Evolutionary conservation across 2,329 filamentous ascomycete genomes (phyloP).

Genomic region (Coniochaeta prunicola): DNA sequence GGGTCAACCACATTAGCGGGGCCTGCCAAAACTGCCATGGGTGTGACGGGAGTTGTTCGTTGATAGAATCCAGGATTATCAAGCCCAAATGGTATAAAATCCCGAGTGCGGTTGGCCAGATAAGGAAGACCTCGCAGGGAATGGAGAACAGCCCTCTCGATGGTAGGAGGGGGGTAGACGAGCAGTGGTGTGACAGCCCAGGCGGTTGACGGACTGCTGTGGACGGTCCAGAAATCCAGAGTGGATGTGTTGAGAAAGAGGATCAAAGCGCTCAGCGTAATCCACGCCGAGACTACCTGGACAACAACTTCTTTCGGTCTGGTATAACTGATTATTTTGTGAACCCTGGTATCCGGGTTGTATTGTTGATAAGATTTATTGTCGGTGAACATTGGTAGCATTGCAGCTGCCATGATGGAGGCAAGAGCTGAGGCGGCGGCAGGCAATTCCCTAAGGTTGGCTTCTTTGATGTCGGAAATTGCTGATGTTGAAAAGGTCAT

Average conservation of each 20-base stretch:
- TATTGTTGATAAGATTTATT: not conserved
- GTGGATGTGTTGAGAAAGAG: not conserved
- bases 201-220: slow-evolving; percentile 1
- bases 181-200: not conserved
- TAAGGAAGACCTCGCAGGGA: slow-evolving; percentile 1
- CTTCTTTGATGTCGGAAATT: not conserved
- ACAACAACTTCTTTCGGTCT: too few relatives aligned
- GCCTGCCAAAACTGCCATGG: not conserved
- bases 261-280: not conserved
- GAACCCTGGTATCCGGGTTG: not conserved
- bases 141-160: not conserved
- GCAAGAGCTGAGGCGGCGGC: not conserved
- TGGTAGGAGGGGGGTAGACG: not conserved
- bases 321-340: too few relatives aligned
- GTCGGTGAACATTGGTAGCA: too few relatives aligned
- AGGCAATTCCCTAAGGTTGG: not conserved
- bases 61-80: not conserved
- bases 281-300: not conserved
- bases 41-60: not conserved
- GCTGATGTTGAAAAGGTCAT: not conserved
- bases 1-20: not conserved
- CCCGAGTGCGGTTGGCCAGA: not conserved
- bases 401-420: too few relatives aligned
- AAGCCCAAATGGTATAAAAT: not conserved
- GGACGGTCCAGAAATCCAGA: slow-evolving; percentile 1